A percentile compares a stretch with the other conserved stretches of the same genome.
These are phyloP conservation scores for Aspergillus tanneri DNA, from an alignment of 2,329 filamentous ascomycete species.

Conservation along the genomic window DNA sequence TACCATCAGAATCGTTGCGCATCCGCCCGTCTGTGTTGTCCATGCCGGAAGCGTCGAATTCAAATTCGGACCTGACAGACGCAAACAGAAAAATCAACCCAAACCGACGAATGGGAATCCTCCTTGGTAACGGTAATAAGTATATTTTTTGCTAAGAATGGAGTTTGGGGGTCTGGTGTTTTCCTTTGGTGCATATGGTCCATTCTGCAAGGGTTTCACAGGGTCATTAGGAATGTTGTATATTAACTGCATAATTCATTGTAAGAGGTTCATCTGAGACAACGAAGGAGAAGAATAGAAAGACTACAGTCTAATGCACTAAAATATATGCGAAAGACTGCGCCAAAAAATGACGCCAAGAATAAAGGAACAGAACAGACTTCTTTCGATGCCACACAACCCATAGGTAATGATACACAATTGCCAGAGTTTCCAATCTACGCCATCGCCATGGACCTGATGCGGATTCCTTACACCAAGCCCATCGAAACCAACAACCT, in stretches of 20 bases:
- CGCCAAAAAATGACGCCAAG: constrained; percentile 15
- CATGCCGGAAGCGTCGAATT: too few relatives aligned
- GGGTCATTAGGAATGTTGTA: constrained; percentile 1
- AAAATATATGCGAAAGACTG: constrained; percentile 17
- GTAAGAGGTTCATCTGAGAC: too few relatives aligned
- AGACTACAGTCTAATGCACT: constrained; percentile 22
- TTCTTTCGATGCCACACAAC: constrained; percentile 32
- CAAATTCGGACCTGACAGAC: too few relatives aligned
- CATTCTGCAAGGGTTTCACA: constrained; percentile 10
- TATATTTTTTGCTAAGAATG: constrained; percentile 23
- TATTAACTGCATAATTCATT: not conserved
- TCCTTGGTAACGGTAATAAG: not conserved
- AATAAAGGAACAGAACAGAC: constrained; percentile 24
- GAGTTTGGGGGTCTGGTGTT: constrained; percentile 20
- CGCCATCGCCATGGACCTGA: too few relatives aligned
- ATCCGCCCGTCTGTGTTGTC: too few relatives aligned
- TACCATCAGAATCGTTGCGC: too few relatives aligned
- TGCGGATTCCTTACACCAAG: not conserved
- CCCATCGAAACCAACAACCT: constrained; percentile 21
- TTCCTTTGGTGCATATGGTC: constrained; percentile 18
- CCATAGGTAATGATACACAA: constrained; percentile 31
- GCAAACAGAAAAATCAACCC: too few relatives aligned
- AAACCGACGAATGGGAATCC: not conserved
- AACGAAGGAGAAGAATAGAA: too few relatives aligned
- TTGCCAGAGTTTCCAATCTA: too few relatives aligned